A percentile compares a stretch with the other conserved stretches of the same genome.
These are phyloP conservation scores for Cryptococcus sp. DNA, from an alignment of 1,284 basidiomycete genomes.

Conservation along the genomic window DNA sequence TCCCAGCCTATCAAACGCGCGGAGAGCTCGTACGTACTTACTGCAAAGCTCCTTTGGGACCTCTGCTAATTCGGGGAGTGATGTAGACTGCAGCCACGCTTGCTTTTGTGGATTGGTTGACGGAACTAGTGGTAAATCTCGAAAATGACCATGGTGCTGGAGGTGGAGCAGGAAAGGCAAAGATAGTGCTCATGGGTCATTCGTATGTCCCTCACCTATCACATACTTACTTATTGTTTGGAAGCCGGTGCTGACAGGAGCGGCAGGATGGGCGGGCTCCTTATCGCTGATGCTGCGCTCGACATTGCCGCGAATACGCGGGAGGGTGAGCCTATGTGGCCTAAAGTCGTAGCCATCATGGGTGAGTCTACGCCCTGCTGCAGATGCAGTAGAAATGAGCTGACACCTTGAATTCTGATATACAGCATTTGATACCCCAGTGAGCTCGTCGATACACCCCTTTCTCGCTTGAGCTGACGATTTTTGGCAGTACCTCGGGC, in stretches of 20 bases:
- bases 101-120: conserved; percentile 85
- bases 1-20: conserved; percentile 90
- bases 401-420: not conserved
- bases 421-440: conserved; percentile 87
- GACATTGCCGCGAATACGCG: conserved; percentile 62
- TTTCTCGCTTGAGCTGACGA: not conserved
- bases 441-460: conserved; percentile 51
- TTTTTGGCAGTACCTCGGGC: conserved; percentile 69
- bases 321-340: conserved; percentile 47
- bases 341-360: conserved; percentile 45
- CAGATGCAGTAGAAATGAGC: not conserved
- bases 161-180: conserved; percentile 73
- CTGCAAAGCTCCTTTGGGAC: not conserved
- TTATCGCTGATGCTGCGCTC: conserved; percentile 79
- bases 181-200: conserved; percentile 86
- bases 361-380: conserved; percentile 24
- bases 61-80: not conserved
- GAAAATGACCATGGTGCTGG: conserved; percentile 67
- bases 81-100: conserved; percentile 73
- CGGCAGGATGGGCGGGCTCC: conserved; percentile 80
- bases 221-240: not conserved
- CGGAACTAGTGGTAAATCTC: conserved; percentile 71
- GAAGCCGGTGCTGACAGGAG: not conserved
- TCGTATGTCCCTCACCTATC: conserved; percentile 59
- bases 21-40: conserved; percentile 70